phyloP scores from a whole-genome alignment of 2,329 filamentous ascomycete genomes.

The Colletotrichum salicis region DNA sequence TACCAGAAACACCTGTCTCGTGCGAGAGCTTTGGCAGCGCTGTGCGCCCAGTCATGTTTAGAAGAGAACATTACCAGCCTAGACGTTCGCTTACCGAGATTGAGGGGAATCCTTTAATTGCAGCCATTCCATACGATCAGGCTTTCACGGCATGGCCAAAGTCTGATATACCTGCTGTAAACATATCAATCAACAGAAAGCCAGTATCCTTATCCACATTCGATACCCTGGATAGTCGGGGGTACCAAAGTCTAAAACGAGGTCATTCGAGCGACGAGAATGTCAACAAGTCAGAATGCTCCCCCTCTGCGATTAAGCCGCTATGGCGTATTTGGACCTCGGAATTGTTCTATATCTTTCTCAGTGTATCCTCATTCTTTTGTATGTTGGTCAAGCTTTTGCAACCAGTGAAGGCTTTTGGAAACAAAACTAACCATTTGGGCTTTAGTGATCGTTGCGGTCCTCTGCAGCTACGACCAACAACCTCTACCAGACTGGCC shows the following conservation, averaged over 20 bases:
- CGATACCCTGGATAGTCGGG: not conserved
- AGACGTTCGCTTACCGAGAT: not conserved
- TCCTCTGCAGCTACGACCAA: constrained; percentile 3
- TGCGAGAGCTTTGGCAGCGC: not conserved
- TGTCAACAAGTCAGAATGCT: not conserved
- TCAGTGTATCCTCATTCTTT: not conserved
- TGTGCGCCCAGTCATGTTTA: not conserved
- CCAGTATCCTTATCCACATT: not conserved
- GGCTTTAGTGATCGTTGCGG: not conserved
- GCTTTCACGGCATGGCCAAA: not conserved
- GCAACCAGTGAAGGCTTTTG: not conserved
- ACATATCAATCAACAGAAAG: not conserved
- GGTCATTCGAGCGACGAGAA: not conserved
- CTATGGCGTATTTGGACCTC: not conserved
- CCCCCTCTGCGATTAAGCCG: not conserved
- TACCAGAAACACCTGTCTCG: not conserved
- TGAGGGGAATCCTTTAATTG: not conserved
- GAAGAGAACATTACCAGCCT: not conserved
- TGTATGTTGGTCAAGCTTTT: not conserved
- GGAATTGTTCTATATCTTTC: not conserved
- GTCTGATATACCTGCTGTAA: not conserved
- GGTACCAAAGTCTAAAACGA: not conserved
- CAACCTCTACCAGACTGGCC: constrained; percentile 25
- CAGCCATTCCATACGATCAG: not conserved
- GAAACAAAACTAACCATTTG: not conserved